These are phyloP conservation scores for Sanguinoderma infundibulare DNA, from an alignment of 1,284 basidiomycete genomes.

Conservation along the genomic window DNA sequence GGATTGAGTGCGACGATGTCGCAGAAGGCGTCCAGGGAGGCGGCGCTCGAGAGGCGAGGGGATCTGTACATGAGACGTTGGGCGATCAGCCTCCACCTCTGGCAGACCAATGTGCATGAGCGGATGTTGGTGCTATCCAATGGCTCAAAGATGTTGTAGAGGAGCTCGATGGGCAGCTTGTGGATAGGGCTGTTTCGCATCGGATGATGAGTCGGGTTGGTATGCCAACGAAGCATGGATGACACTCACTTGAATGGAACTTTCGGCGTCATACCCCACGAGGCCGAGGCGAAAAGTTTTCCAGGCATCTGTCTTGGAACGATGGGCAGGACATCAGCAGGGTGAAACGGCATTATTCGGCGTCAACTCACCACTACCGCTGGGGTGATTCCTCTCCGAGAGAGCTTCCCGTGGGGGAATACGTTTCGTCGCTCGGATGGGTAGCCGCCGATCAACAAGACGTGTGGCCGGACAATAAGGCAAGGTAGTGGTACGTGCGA, in stretches of 20 bases:
- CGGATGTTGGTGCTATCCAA: background rate
- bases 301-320: background rate
- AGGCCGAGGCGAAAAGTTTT: background rate
- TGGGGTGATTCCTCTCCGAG: background rate
- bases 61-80: background rate
- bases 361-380: background rate
- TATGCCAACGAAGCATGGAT: background rate
- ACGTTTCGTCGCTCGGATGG: too few species aligned
- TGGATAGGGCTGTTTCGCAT: background rate
- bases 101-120: conserved; percentile 1
- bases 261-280: background rate
- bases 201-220: background rate
- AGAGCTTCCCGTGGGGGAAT: background rate
- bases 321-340: background rate
- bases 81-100: background rate
- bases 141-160: conserved; percentile 3
- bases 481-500: too few species aligned
- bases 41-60: conserved; percentile 1
- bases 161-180: conserved; percentile 2
- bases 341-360: background rate
- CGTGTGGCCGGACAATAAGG: too few species aligned
- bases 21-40: background rate
- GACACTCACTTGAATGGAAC: background rate
- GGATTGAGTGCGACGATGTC: background rate
- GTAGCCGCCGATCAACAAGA: too few species aligned